Evolutionary conservation across 306 rosid genomes (phyloP), one percentile per base, ranked within the genome.

Genomic region (Vigna hirtella): DNA sequence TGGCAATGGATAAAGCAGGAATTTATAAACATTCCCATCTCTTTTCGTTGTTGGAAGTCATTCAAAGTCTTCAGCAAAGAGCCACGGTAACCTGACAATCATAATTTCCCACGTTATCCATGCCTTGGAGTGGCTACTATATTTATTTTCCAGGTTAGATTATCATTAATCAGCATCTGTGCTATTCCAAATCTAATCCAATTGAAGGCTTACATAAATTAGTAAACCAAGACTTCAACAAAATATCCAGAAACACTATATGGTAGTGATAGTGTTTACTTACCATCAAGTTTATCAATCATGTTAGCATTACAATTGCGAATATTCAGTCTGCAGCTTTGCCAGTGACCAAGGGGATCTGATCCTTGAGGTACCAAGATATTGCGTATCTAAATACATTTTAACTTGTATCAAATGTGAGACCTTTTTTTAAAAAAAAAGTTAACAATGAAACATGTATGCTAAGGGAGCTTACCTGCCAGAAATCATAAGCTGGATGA

Each of bases 1-100:
- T 93, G 98, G 87, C 98, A 95, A 86, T 93, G 99, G 80, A 83
- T 72, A 82, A 91, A 95, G 75, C 99, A 93, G 42, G 98, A 91
- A 81, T 95, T 83, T 77, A 95, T 82, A 69, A 95, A 95, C 85
- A 86, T 68, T 78, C 99, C 99, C 12, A 87, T 88, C 48, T 83
- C 90, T 82, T 83, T 84, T 18, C 38, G 86, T 28, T 83, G 90
- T 79, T 72, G 85, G 86, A 93, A 87, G 66, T 91, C 93, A n/a
- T 61, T 80, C 82, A 93, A 57, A 9, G 89, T 66, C 81, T 70
- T 93, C 73, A 95, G 88, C 83, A 95, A 79, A 71, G 98, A 91
- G 83, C 59, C 70, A n/a, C 97, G 91, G 77, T 87, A 95, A 77
- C 93, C 99, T 95, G 87, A 49, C 47, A 79, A 72, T 30, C 77